phyloP scores from a whole-genome alignment of 164 flowering plant genomes.

The Akebia trifoliata region DNA sequence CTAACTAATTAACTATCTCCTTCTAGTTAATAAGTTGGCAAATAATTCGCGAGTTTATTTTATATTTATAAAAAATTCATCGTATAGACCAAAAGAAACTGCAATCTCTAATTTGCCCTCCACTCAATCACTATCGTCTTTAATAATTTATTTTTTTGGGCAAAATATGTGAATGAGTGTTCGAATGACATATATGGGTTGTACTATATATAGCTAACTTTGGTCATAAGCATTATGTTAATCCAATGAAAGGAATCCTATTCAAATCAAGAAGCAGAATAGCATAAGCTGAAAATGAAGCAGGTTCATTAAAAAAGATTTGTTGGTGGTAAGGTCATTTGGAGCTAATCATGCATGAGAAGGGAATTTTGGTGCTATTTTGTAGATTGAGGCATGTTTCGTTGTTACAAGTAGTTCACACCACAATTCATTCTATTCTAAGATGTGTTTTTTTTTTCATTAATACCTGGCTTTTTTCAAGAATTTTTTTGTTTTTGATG shows the following conservation, averaged over 20 bases:
- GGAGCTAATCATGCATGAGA: not conserved
- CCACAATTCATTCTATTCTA: not conserved
- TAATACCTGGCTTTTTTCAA: not conserved
- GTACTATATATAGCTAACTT: not conserved
- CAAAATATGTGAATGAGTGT: no score
- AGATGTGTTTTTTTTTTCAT: not conserved
- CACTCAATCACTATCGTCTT: no score
- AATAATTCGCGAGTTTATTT: not conserved
- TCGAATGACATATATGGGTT: no score
- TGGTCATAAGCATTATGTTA: not conserved
- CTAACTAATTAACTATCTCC: no score
- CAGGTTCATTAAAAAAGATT: no score
- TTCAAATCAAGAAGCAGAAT: not conserved
- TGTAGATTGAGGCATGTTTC: no score
- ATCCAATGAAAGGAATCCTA: not conserved
- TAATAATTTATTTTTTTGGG: no score
- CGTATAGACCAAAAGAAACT: no score
- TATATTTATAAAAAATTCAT: no score
- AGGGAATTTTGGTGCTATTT: no score
- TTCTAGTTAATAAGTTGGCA: not conserved
- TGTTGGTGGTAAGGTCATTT: not conserved
- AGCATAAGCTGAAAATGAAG: not conserved
- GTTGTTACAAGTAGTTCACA: not conserved
- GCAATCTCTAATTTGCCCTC: no score
- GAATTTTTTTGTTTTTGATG: not conserved